Conservation (phyloP, 495 filamentous ascomycete genomes). For the Podospora fimiseda region DNA sequence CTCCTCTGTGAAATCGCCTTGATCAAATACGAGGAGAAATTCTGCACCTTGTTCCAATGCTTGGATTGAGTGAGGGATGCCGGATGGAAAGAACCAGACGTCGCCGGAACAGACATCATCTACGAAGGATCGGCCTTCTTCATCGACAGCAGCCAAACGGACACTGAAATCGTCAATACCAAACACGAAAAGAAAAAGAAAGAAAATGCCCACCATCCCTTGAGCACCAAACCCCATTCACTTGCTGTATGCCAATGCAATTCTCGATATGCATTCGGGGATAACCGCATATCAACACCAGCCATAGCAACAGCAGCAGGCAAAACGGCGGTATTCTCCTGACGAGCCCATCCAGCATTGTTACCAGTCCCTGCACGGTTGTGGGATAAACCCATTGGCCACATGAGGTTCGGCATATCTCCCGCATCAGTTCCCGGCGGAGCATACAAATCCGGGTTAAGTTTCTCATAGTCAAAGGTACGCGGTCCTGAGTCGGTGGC, state of each 20-base stretch:
- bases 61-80: slow-evolving; percentile 63
- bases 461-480: slow-evolving; percentile 52
- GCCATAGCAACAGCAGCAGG: slow-evolving; percentile 63
- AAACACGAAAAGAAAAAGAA: too few relatives aligned
- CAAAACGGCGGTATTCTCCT: slow-evolving; percentile 58
- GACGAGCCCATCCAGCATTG: slow-evolving; percentile 60
- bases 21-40: slow-evolving; percentile 65
- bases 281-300: slow-evolving; percentile 72
- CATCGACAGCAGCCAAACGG: slow-evolving; percentile 54
- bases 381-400: slow-evolving; percentile 65
- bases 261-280: slow-evolving; percentile 59
- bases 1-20: slow-evolving; percentile 62
- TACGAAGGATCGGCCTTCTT: slow-evolving; percentile 56
- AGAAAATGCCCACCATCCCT: slow-evolving; percentile 47
- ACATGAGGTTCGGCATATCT: slow-evolving; percentile 58
- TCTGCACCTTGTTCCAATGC: slow-evolving; percentile 58
- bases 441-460: slow-evolving; percentile 60
- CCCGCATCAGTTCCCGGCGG: slow-evolving; percentile 63
- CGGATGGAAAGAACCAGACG: slow-evolving; percentile 64
- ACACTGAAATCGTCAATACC: slow-evolving; percentile 26
- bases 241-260: slow-evolving; percentile 67
- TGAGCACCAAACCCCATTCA: slow-evolving; percentile 61
- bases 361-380: slow-evolving; percentile 50
- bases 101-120: slow-evolving; percentile 63
- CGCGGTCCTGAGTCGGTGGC: slow-evolving; percentile 58